These are phyloP conservation scores for Vaccinium vitisidaea DNA, from an alignment of 148 eudicot genomes.

Conservation along the genomic window DNA sequence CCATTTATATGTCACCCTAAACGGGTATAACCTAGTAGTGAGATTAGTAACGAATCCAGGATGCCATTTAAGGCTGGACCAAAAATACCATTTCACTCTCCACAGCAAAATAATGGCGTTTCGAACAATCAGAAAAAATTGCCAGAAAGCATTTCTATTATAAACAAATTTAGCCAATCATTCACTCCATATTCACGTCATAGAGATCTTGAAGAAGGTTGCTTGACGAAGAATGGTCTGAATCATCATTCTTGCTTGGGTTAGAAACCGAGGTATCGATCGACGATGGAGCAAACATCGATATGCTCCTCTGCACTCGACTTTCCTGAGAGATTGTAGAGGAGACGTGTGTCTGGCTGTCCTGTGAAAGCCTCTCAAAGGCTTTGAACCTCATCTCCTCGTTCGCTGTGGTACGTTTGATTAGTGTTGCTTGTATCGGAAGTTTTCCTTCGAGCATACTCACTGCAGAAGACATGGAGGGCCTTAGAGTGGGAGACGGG, in stretches of 20 bases:
- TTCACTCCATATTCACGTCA: conserved; percentile 4
- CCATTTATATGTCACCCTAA: neutral
- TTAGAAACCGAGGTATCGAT: conserved; percentile 19
- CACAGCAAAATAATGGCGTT: neutral
- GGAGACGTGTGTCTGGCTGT: conserved; percentile 21
- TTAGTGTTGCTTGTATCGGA: conserved; percentile 24
- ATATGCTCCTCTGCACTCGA: conserved; percentile 17
- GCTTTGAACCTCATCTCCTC: conserved; percentile 30
- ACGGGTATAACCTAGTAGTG: neutral
- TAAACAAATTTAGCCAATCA: neutral
- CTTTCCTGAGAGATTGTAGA: conserved; percentile 10
- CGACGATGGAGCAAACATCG: conserved; percentile 22
- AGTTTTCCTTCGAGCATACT: conserved; percentile 41
- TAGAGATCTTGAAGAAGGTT: conserved; percentile 28
- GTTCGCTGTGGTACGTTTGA: conserved; percentile 3
- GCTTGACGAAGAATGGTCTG: conserved; percentile 7
- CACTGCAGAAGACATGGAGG: conserved; percentile 38
- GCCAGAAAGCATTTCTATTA: too few species aligned
- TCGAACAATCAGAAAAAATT: neutral
- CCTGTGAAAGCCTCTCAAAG: conserved; percentile 23
- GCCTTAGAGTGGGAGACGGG: conserved; percentile 38
- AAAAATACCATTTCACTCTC: neutral
- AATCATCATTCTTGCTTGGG: neutral
- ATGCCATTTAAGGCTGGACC: neutral
- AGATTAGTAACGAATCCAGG: neutral